Base-by-base conservation (phyloP, 768 basidiomycete species). In the Calocybe cyanea region DNA sequence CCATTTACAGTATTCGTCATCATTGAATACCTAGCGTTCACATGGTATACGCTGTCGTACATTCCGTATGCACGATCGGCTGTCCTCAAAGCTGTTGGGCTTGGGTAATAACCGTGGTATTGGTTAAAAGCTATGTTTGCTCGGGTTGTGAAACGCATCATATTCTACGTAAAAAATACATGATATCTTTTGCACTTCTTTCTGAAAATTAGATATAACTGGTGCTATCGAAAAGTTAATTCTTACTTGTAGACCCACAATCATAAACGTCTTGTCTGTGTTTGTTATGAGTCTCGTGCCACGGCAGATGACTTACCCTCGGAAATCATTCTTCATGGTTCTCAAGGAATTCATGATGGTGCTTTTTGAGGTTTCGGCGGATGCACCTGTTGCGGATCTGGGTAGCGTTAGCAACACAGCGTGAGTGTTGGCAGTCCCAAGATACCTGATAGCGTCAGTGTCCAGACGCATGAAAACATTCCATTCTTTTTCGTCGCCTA, bases 401-500 rank as follows among this genome's bases (percentile, higher is more conserved):
- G 25, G 17, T 1, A 20, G 18, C 15, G 11, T 20, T n/a, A 15
- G 37, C 5, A 13, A 25, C 21, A 31, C 14, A 42, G 44, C 41
- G 32, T 10, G 35, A 1, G 17, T 14, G 41, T 30, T 11, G 21
- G 6, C 46, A 5, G 23, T 30, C 23, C 10, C 33, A 34, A 25
- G 6, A 49, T 54, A 91, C 90, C 71, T 70, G 25, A 93, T 78
- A 4, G 79, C 72, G 4, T 73, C 70, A 50, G 69, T 79, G 4
- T 73, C 66, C 9, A 92, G 66, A 14, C 92, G 78, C 91, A 96
- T 92, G 64, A 97, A 97, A 7, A 92, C 83, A 65, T 98, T 98
- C 89, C 90, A 94, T 52, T 81, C 71, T 68, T 92, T 93, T 71
- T 98, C 95, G 54, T 98, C 88, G 0, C 78, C 87, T 40, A 98